phyloP scores from a whole-genome alignment of 306 rosid genomes.

The Crotalaria pallida region DNA sequence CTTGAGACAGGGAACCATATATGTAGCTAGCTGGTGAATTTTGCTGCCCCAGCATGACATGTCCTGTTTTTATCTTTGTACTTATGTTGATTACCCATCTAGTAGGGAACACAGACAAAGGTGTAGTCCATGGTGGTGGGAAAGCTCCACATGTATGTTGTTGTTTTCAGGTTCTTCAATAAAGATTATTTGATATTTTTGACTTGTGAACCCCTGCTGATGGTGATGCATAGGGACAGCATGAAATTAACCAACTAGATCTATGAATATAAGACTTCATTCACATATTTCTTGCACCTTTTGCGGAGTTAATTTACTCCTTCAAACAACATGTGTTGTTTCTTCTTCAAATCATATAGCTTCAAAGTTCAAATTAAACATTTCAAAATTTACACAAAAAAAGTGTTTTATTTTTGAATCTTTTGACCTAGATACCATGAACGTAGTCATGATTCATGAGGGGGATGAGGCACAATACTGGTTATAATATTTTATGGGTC shows the following conservation, averaged over 20 bases:
- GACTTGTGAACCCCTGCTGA: not conserved
- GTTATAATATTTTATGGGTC: too few relatives aligned
- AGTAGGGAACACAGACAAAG: slow-evolving; percentile 8
- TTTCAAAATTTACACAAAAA: not conserved
- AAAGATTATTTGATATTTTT: not conserved
- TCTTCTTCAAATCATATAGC: not conserved
- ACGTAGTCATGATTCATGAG: too few relatives aligned
- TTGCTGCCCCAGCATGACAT: not conserved
- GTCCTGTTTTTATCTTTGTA: not conserved
- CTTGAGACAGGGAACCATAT: not conserved
- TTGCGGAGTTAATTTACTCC: not conserved
- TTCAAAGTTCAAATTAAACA: too few relatives aligned
- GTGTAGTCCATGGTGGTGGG: not conserved
- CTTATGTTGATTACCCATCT: slow-evolving; percentile 3
- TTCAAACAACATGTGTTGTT: not conserved
- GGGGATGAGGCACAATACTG: too few relatives aligned
- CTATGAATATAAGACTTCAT: not conserved
- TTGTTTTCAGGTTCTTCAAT: slow-evolving; percentile 14
- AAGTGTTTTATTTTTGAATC: too few relatives aligned
- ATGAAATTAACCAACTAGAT: not conserved
- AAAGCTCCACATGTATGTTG: not conserved
- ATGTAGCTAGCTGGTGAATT: not conserved
- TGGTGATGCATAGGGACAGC: slow-evolving; percentile 2
- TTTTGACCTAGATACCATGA: too few relatives aligned
- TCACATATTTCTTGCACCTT: not conserved